These are phyloP conservation scores for Agaricus sinodeliciosus DNA, from an alignment of 768 basidiomycete species.

Conservation along the genomic window DNA sequence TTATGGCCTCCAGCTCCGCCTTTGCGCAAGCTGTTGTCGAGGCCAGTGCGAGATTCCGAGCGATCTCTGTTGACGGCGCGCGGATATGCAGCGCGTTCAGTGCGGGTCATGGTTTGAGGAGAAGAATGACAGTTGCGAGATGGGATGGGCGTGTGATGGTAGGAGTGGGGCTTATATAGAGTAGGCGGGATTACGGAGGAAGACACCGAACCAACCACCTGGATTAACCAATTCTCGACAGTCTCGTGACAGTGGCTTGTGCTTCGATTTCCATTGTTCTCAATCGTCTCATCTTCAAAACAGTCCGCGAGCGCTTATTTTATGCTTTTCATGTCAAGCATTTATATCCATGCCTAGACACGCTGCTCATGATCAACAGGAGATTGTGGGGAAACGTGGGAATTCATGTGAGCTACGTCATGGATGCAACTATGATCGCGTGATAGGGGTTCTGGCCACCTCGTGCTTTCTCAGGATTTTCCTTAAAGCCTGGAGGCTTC, in stretches of 20 bases:
- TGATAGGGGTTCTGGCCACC: not conserved
- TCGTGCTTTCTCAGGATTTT: not conserved
- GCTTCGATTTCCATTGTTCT: not conserved
- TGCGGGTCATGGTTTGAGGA: slow-evolving; percentile 62
- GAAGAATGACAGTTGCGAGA: slow-evolving; percentile 3
- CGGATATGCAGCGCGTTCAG: slow-evolving; percentile 64
- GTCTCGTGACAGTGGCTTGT: slow-evolving; percentile 8
- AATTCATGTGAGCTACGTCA: not conserved
- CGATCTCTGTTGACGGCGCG: slow-evolving; percentile 72
- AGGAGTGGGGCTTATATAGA: slow-evolving; percentile 16
- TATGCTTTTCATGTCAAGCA: not conserved
- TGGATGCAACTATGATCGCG: not conserved
- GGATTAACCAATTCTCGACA: no score
- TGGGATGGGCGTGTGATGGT: slow-evolving; percentile 8
- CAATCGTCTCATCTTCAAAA: not conserved
- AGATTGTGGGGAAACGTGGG: slow-evolving; percentile 11
- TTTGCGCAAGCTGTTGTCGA: slow-evolving; percentile 68
- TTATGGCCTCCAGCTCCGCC: slow-evolving; percentile 77
- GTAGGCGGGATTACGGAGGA: not conserved
- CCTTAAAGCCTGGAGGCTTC: no score
- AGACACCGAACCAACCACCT: no score
- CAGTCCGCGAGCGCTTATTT: not conserved
- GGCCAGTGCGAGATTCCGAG: slow-evolving; percentile 71
- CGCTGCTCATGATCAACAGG: not conserved
- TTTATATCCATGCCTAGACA: no score